Evolutionary conservation across 495 filamentous ascomycete genomes (phyloP).

Genomic region (Daldinia decipiens): DNA sequence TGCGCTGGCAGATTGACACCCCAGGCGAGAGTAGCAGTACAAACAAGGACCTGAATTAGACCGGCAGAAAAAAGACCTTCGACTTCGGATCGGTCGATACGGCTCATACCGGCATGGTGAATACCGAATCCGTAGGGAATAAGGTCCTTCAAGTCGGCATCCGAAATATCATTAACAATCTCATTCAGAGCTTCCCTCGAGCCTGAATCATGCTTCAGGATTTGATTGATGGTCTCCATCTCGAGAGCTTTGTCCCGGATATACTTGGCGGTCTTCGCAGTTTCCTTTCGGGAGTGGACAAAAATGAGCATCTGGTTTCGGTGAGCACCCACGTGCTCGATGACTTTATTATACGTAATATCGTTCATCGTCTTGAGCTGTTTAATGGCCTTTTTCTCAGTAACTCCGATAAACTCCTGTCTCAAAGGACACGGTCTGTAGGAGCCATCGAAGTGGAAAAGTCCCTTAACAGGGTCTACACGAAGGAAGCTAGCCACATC

Average conservation of each 20-base stretch:
- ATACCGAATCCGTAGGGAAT: conserved; percentile 97
- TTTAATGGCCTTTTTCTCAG: conserved; percentile 98
- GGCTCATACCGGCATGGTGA: conserved; percentile 96
- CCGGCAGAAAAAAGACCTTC: conserved; percentile 94
- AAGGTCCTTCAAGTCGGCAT: conserved; percentile 91
- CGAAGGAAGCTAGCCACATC: conserved; percentile 97
- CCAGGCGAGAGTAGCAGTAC: conserved; percentile 95
- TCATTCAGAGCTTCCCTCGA: conserved; percentile 87
- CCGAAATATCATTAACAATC: conserved; percentile 83
- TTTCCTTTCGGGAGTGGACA: conserved; percentile 97
- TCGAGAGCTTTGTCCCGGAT: conserved; percentile 96
- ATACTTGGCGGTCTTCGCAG: conserved; percentile 95
- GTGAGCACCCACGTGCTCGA: conserved; percentile 92
- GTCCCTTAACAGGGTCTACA: conserved; percentile 82
- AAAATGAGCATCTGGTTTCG: conserved; percentile 98
- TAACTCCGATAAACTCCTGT: conserved; percentile 98
- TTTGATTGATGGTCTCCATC: conserved; percentile 95
- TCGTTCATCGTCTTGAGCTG: conserved; percentile 99
- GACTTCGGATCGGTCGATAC: conserved; percentile 91
- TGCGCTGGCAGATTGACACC: conserved; percentile 95
- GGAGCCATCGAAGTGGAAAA: conserved; percentile 97
- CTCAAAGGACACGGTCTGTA: conserved; percentile 91
- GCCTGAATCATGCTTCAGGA: conserved; percentile 91
- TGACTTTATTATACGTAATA: conserved; percentile 95
- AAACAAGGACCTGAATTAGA: conserved; percentile 92